Conservation (phyloP, 73 alveolate species). For the Stentor coeruleus region DNA sequence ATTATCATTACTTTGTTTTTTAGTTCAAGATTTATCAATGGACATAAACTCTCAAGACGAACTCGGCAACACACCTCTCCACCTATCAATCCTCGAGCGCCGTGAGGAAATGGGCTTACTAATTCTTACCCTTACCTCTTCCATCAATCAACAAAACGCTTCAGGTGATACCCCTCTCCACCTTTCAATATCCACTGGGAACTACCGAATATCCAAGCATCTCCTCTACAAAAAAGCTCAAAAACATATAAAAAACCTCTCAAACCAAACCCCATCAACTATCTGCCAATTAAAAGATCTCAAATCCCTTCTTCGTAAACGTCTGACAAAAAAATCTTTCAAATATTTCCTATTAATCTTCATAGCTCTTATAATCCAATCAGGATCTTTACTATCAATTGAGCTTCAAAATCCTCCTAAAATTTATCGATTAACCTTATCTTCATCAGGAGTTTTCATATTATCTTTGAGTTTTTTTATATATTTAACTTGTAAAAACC, state of each 20-base stretch:
- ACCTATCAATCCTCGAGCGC: not conserved
- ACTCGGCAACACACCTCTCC: slow-evolving; percentile 5
- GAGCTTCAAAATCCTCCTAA: no score
- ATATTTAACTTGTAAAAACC: not conserved
- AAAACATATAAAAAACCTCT: not conserved
- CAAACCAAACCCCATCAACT: not conserved
- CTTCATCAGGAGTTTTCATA: not conserved
- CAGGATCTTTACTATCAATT: not conserved
- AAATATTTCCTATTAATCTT: not conserved
- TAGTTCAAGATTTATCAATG: not conserved
- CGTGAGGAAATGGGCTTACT: not conserved
- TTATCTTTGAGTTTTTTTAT: not conserved
- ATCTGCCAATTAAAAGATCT: not conserved
- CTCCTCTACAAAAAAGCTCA: no score
- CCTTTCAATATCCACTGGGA: not conserved
- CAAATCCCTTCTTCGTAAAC: not conserved
- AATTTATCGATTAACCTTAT: no score
- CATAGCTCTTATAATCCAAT: not conserved
- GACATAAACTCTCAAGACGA: not conserved
- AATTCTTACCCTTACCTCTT: not conserved
- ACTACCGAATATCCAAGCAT: not conserved
- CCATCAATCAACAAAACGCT: not conserved
- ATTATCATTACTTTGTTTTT: not conserved
- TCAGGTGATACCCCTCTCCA: not conserved
- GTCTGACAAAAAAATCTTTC: not conserved